Percentiles rank a stretch among this genome's conserved stretches.
These are phyloP conservation scores for Nakazawaea holstii DNA, from an alignment of 805 yeast species.

Conservation along the genomic window DNA sequence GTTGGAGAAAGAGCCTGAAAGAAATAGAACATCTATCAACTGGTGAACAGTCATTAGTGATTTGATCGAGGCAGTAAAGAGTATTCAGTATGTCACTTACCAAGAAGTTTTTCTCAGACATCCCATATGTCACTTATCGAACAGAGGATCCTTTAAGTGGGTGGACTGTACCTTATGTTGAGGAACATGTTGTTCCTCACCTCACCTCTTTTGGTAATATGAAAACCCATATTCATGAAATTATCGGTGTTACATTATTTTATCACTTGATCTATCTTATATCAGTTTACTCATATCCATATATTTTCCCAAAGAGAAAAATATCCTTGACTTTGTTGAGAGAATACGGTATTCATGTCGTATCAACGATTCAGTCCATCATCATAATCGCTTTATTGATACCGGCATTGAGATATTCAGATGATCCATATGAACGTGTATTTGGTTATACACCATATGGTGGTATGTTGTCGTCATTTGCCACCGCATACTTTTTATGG, in stretches of 20 bases:
- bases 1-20: too few species aligned
- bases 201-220: slow-evolving; percentile 11
- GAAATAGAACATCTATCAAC: too few species aligned
- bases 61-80: too few species aligned
- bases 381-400: slow-evolving; percentile 24
- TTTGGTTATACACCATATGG: slow-evolving; percentile 30
- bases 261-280: slow-evolving; percentile 24
- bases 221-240: slow-evolving; percentile 26
- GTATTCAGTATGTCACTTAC: slow-evolving; percentile 3
- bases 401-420: slow-evolving; percentile 23
- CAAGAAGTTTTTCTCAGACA: background rate
- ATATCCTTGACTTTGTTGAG: slow-evolving; percentile 21
- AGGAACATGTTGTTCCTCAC: slow-evolving; percentile 15
- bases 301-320: slow-evolving; percentile 15
- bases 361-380: slow-evolving; percentile 27
- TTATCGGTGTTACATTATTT: slow-evolving; percentile 21
- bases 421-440: slow-evolving; percentile 23
- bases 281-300: slow-evolving; percentile 18
- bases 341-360: slow-evolving; percentile 27
- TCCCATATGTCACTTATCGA: slow-evolving; percentile 3
- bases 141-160: slow-evolving; percentile 22
- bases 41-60: too few species aligned
- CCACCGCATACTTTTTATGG: slow-evolving; percentile 31
- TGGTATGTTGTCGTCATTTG: slow-evolving; percentile 23
- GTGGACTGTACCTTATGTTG: slow-evolving; percentile 22